phyloP scores from a whole-genome alignment of 352 stramenopile genomes.

The Phytopythium kandeliae region DNA sequence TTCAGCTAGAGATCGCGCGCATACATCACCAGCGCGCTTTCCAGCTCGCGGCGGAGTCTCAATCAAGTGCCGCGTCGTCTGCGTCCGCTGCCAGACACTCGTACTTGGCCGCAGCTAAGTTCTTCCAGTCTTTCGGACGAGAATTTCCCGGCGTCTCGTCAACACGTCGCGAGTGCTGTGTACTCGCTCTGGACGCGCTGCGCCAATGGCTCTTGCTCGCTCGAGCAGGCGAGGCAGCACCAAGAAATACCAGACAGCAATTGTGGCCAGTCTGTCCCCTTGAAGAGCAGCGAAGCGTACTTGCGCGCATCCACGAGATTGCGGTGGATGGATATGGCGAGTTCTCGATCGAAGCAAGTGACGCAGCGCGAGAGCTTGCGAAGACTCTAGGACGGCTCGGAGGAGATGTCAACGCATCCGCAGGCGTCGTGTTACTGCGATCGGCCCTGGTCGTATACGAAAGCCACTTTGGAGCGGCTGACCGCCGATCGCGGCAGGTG shows the following conservation, averaged over 20 bases:
- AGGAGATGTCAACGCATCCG: slow-evolving; percentile 21
- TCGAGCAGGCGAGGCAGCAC: background rate
- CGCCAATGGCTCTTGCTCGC: slow-evolving; percentile 32
- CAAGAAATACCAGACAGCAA: background rate
- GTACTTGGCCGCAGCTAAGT: slow-evolving; percentile 39
- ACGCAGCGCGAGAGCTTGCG: slow-evolving; percentile 32
- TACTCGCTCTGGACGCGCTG: slow-evolving; percentile 51
- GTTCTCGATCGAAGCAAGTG: slow-evolving; percentile 53
- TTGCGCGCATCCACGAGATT: slow-evolving; percentile 33
- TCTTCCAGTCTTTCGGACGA: slow-evolving; percentile 53
- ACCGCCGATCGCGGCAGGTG: slow-evolving; percentile 36
- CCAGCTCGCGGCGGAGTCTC: background rate
- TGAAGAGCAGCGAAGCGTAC: slow-evolving; percentile 30
- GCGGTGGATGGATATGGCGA: slow-evolving; percentile 52
- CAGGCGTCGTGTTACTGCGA: slow-evolving; percentile 28
- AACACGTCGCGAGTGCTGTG: slow-evolving; percentile 53
- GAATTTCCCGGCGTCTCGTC: slow-evolving; percentile 46
- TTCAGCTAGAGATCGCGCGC: slow-evolving; percentile 58
- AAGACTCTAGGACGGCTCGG: slow-evolving; percentile 30
- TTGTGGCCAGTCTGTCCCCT: slow-evolving; percentile 10
- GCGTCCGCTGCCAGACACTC: slow-evolving; percentile 6
- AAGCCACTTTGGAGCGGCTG: slow-evolving; percentile 42
- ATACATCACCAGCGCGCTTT: slow-evolving; percentile 27
- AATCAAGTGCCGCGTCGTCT: background rate
- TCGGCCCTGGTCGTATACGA: slow-evolving; percentile 44